phyloP scores from a whole-genome alignment of 768 basidiomycete species.

The Tulasnella sp. region DNA sequence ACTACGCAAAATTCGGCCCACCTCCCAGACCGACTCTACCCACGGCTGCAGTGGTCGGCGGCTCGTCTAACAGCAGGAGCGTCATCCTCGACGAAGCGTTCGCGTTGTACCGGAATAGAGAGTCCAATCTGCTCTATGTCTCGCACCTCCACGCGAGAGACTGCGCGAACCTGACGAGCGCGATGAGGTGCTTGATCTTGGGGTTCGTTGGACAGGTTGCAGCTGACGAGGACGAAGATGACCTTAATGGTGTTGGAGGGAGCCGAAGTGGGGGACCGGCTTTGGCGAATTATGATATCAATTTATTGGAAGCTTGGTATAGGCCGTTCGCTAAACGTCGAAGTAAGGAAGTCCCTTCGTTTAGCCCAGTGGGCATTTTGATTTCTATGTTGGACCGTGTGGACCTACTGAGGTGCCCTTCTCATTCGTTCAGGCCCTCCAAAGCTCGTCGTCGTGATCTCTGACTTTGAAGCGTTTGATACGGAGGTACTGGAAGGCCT shows the following conservation, averaged over 20 bases:
- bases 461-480: constrained; percentile 11
- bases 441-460: constrained; percentile 5
- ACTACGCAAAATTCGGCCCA: background rate
- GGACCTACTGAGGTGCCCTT: background rate
- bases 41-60: background rate
- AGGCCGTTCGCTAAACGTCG: background rate
- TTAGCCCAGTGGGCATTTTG: too few relatives aligned
- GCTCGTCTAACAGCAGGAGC: background rate
- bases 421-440: background rate
- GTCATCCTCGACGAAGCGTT: background rate
- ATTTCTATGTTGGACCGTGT: background rate
- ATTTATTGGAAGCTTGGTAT: constrained; percentile 12
- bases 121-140: background rate
- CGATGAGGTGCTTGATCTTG: constrained; percentile 6
- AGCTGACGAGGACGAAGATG: background rate
- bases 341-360: background rate
- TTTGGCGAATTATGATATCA: constrained; percentile 5
- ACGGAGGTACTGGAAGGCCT: background rate
- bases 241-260: background rate
- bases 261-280: background rate
- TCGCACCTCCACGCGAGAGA: background rate
- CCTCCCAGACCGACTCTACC: background rate
- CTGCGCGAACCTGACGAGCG: background rate
- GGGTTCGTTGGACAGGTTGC: constrained; percentile 9
- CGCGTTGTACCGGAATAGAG: background rate